Conservation (phyloP, 306 rosid species). For the Myrica gale region DNA sequence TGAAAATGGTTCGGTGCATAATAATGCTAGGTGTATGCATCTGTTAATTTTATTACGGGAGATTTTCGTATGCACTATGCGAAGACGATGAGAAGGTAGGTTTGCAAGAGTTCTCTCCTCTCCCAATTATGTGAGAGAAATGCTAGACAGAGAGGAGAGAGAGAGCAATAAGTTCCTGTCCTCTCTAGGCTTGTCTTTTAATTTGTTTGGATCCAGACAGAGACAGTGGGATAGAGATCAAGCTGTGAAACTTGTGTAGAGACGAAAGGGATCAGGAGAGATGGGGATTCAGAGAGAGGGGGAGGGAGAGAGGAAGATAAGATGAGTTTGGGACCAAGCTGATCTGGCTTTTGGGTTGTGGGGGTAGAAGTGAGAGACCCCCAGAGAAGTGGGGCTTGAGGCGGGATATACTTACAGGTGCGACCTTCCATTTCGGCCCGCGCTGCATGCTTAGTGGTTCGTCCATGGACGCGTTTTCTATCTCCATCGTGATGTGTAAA, state of each 20-base stretch:
- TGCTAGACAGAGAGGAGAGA: conserved; percentile 15
- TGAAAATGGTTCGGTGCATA: neutral
- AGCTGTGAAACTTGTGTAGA: conserved; percentile 1
- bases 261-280: neutral
- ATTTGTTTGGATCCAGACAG: conserved; percentile 11
- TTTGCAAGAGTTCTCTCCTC: conserved; percentile 45
- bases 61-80: neutral
- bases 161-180: conserved; percentile 15
- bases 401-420: conserved; percentile 46
- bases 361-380: conserved; percentile 1
- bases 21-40: neutral
- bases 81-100: conserved; percentile 13
- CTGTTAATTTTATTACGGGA: neutral
- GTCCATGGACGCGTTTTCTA: too few species aligned
- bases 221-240: conserved; percentile 19
- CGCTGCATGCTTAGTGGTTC: conserved; percentile 50
- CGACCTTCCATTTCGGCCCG: conserved; percentile 73
- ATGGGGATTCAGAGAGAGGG: neutral
- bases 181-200: conserved; percentile 21
- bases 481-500: too few species aligned
- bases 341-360: conserved; percentile 26
- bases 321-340: conserved; percentile 28
- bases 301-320: neutral
- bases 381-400: neutral
- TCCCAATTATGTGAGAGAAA: conserved; percentile 26